Evolutionary conservation across 306 rosid genomes (phyloP).

Genomic region (Cucurbita maxima): DNA sequence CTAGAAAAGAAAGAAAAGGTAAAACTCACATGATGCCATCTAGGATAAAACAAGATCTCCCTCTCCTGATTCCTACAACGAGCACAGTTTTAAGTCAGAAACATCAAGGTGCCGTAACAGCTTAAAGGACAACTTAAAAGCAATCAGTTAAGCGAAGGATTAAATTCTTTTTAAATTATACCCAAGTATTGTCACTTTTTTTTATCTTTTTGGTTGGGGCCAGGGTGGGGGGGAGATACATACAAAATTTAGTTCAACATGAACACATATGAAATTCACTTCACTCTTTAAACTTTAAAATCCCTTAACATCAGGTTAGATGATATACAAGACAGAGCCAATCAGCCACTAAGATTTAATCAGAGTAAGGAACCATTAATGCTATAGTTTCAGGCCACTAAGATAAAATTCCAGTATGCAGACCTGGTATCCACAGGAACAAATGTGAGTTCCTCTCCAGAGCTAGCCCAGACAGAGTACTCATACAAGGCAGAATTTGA

Average conservation of each 20-base stretch:
- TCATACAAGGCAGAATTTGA: conserved; percentile 34
- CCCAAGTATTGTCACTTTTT: background rate
- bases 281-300: background rate
- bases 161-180: background rate
- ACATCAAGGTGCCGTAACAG: background rate
- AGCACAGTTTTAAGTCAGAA: conserved; percentile 16
- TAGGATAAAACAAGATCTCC: conserved; percentile 73
- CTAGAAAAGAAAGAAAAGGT: background rate
- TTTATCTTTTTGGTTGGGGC: background rate
- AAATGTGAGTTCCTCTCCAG: conserved; percentile 57
- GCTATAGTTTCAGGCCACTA: background rate
- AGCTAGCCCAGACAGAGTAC: conserved; percentile 65
- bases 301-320: background rate
- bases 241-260: no score
- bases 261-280: background rate
- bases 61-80: conserved; percentile 46
- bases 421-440: conserved; percentile 81
- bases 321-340: no score
- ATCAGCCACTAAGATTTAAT: background rate
- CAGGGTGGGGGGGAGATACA: background rate
- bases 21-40: conserved; percentile 55
- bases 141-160: conserved; percentile 8
- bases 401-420: conserved; percentile 9
- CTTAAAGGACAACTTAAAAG: background rate
- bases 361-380: background rate